Base-by-base conservation (phyloP, 306 rosid genomes). In the Boehmeria nivea region DNA sequence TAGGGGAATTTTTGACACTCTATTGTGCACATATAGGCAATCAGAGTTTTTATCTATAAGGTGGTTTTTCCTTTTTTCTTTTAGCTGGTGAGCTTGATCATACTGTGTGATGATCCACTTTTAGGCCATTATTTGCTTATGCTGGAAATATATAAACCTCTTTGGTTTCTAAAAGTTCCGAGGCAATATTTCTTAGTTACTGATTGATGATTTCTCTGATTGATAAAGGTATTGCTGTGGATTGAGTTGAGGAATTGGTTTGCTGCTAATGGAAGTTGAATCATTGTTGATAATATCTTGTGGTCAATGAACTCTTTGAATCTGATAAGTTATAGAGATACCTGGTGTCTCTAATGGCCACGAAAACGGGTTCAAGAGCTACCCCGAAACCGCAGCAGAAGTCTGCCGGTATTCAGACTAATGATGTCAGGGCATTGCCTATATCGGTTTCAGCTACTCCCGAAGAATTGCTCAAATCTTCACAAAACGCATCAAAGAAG, bases 291-390 rank as follows among this genome's bases (percentile, higher is more conserved):
- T 62, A 59, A 74, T 63, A 80, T 67, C 46, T 57, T 61, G 67
- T 59, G 37, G 37, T 57, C 62, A 15, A 62, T 63, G 76, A 76
- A 26, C 59, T 58, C 54, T 60, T 63, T 65, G 62, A 40, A 50
- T 79, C 57, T 76, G 88, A 69, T 76, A 44, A 39, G 48, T 56
- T 61, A 28, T 65, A 59, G 64, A 52, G 61, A 44, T 23, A 45
- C 50, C 43, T 56, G 36, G 70, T 31, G 43, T 65, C 60, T 65
- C 51, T 64, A 61, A 90, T 90, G 94, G 97, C 88, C 69, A 78
- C 97, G 12, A 84, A 72, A 78, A 57, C 65, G 48, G 77, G 74
- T 76, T 27, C 73, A 14, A 81, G 77, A 72, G 76, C 70, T 54
- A 67, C 73, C 46, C 65, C 79, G 0, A 89, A 78, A 48, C 81